These are phyloP conservation scores for Dioszegia crocea DNA, from an alignment of 768 basidiomycete species.

Conservation along the genomic window DNA sequence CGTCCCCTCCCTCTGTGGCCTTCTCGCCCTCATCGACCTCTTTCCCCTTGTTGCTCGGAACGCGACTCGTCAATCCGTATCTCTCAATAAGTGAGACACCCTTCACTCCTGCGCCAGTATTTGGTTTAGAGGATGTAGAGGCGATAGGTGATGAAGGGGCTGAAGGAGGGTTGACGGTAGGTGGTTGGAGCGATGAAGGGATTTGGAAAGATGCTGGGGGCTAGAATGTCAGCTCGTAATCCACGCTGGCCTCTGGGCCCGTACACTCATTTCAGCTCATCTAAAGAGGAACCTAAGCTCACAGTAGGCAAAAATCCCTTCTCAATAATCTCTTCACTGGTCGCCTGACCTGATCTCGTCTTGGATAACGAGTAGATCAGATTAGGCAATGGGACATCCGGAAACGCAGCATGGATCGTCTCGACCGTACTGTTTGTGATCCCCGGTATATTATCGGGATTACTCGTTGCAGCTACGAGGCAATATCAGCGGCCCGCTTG, in stretches of 20 bases:
- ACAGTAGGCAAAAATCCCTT: conserved; percentile 39
- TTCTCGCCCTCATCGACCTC: conserved; percentile 16
- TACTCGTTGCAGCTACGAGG: neutral
- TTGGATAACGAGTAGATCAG: conserved; percentile 42
- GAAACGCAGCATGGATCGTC: conserved; percentile 43
- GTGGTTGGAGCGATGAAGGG: conserved; percentile 39
- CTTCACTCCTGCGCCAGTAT: conserved; percentile 1
- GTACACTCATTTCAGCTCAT: too few species aligned
- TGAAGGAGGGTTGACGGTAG: conserved; percentile 18
- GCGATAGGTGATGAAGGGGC: conserved; percentile 17
- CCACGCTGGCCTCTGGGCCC: neutral
- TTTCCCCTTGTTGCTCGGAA: conserved; percentile 29
- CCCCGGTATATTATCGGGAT: conserved; percentile 25
- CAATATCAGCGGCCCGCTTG: too few species aligned
- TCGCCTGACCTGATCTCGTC: conserved; percentile 41
- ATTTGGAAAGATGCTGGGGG: conserved; percentile 36
- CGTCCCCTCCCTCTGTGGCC: neutral
- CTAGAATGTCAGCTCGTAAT: conserved; percentile 14
- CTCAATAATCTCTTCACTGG: conserved; percentile 46
- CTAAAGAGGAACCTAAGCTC: neutral
- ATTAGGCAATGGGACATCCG: conserved; percentile 35
- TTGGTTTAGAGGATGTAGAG: conserved; percentile 7
- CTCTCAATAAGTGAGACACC: conserved; percentile 37
- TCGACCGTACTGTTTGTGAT: conserved; percentile 36
- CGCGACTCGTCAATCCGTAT: conserved; percentile 30